Evolutionary conservation across 208 protist species (phyloP).

Genomic region (Leishmania tropica): DNA sequence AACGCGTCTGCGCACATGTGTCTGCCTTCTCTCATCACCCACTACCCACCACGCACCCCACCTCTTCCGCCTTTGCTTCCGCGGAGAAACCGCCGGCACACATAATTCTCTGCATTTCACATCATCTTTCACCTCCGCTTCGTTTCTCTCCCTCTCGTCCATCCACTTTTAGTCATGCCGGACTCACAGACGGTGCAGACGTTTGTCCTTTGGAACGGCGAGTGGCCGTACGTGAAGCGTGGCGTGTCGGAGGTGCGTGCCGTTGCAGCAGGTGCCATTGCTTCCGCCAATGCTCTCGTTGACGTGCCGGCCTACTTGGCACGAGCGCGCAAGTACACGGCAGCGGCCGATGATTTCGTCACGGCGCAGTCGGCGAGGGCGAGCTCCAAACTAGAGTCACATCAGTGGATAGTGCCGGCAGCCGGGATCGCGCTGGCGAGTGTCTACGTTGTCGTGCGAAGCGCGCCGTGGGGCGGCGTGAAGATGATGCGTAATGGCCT

Average conservation of each 20-base stretch:
- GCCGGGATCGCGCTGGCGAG: constrained; percentile 46
- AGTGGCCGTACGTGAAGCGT: constrained; percentile 79
- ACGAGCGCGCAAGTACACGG: constrained; percentile 44
- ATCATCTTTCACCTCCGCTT: background rate
- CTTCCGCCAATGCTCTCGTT: constrained; percentile 28
- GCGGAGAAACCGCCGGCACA: background rate
- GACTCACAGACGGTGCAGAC: constrained; percentile 13
- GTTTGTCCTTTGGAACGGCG: constrained; percentile 67
- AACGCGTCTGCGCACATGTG: background rate
- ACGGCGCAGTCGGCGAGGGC: constrained; percentile 34
- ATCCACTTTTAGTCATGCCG: background rate
- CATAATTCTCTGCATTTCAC: too few relatives aligned
- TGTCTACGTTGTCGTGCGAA: constrained; percentile 60
- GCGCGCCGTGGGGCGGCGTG: constrained; percentile 56
- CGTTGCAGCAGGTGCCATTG: constrained; percentile 16
- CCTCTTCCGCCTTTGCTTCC: background rate
- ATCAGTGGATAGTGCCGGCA: constrained; percentile 69
- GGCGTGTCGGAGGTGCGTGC: constrained; percentile 52
- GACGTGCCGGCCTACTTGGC: constrained; percentile 59
- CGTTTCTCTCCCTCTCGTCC: background rate
- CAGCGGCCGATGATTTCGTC: constrained; percentile 53
- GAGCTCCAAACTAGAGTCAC: constrained; percentile 33
- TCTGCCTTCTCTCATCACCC: background rate
- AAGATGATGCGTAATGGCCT: constrained; percentile 67
- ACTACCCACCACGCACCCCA: too few relatives aligned